Conservation (phyloP, 176 grass and related monocot species). For the Eleusine coracana region DNA sequence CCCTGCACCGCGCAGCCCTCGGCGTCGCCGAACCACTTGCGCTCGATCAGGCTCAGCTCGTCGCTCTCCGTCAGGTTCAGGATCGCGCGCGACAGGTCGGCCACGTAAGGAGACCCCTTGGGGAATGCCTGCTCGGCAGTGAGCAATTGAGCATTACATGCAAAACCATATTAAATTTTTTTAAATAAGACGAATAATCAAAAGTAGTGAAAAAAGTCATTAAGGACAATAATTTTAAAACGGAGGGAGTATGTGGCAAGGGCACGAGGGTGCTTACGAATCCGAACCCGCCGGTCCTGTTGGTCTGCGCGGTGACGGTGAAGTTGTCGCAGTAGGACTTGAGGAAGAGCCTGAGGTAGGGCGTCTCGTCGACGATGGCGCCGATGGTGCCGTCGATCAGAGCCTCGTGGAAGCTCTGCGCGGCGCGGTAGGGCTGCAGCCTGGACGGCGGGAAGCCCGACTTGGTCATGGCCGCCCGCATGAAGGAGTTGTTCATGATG, state of each 20-base stretch:
- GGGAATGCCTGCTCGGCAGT: conserved; percentile 48
- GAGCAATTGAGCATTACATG: too few species aligned
- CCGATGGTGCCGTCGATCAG: conserved; percentile 48
- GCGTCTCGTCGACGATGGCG: conserved; percentile 69
- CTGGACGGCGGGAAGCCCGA: conserved; percentile 37
- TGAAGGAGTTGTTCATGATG: conserved; percentile 68
- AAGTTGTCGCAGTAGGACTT: conserved; percentile 54
- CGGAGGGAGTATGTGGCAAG: too few species aligned
- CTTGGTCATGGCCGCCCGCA: conserved; percentile 19
- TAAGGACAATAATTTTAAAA: too few species aligned
- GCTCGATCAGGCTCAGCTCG: conserved; percentile 57
- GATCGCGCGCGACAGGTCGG: conserved; percentile 72
- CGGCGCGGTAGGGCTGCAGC: conserved; percentile 34
- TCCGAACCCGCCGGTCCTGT: conserved; percentile 71
- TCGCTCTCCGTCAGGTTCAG: conserved; percentile 65
- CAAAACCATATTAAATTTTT: too few species aligned
- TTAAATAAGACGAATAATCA: too few species aligned
- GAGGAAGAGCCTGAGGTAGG: conserved; percentile 67
- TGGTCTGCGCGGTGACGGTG: conserved; percentile 35
- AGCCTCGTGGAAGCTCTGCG: conserved; percentile 45
- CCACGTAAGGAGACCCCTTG: conserved; percentile 62
- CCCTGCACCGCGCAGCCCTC: conserved; percentile 21
- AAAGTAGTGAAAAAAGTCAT: too few species aligned
- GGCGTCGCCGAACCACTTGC: conserved; percentile 65
- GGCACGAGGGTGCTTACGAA: conserved; percentile 45